These are phyloP conservation scores for Senna siamea DNA, from an alignment of 306 rosid species.

Conservation along the genomic window DNA sequence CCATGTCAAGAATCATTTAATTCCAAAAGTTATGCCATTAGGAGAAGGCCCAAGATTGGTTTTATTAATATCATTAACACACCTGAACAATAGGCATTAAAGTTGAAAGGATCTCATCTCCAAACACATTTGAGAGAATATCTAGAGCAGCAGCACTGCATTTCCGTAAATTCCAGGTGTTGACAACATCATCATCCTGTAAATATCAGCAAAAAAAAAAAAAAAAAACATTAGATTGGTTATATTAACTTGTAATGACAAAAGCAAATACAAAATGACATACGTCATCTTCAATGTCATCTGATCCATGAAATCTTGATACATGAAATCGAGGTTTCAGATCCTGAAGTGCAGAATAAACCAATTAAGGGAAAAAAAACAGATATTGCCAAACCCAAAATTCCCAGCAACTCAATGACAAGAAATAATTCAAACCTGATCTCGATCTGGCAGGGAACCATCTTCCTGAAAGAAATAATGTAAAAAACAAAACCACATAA, in stretches of 20 bases:
- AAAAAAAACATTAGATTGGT: slow-evolving; percentile 1
- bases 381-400: slow-evolving; percentile 23
- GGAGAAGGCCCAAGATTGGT: background rate
- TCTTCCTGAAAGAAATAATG: slow-evolving; percentile 70
- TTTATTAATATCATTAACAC: slow-evolving; percentile 23
- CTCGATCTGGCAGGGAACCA: slow-evolving; percentile 94
- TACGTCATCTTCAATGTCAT: slow-evolving; percentile 87
- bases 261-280: slow-evolving; percentile 36
- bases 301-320: slow-evolving; percentile 95
- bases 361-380: slow-evolving; percentile 29
- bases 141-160: slow-evolving; percentile 99
- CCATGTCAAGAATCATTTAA: background rate
- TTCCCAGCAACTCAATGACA: slow-evolving; percentile 30
- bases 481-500: slow-evolving; percentile 26
- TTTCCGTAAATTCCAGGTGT: slow-evolving; percentile 95
- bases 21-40: background rate
- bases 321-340: slow-evolving; percentile 98
- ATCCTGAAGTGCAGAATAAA: slow-evolving; percentile 59
- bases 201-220: slow-evolving; percentile 23
- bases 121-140: slow-evolving; percentile 83
- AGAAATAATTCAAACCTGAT: slow-evolving; percentile 71
- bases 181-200: slow-evolving; percentile 95
- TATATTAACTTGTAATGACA: slow-evolving; percentile 32
- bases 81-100: slow-evolving; percentile 96
- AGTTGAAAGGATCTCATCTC: slow-evolving; percentile 94